phyloP scores from a whole-genome alignment of 2,329 filamentous ascomycete species.

The Furcasterigmium sp. region DNA sequence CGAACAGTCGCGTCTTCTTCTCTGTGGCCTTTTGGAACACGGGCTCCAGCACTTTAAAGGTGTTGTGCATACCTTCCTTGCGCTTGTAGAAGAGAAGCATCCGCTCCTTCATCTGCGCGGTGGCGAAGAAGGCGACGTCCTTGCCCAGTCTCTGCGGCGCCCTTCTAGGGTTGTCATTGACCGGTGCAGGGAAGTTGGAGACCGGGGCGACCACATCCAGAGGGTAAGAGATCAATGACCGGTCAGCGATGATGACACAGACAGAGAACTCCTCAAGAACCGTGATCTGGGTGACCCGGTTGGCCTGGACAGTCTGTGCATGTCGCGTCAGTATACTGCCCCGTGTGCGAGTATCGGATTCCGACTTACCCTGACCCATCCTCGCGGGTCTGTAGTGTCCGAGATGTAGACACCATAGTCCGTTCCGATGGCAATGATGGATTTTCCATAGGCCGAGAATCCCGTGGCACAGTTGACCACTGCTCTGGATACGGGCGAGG shows the following conservation, averaged over 20 bases:
- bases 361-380: constrained; percentile 75
- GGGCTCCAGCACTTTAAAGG: constrained; percentile 94
- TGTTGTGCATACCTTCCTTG: constrained; percentile 84
- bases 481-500: constrained; percentile 75
- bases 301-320: constrained; percentile 65
- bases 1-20: constrained; percentile 67
- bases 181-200: constrained; percentile 55
- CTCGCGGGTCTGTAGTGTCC: constrained; percentile 81
- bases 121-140: constrained; percentile 95
- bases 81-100: constrained; percentile 96
- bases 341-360: not conserved
- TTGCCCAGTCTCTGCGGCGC: constrained; percentile 91
- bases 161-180: constrained; percentile 68
- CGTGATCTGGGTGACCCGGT: constrained; percentile 83
- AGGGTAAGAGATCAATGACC: constrained; percentile 86
- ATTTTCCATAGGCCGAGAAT: constrained; percentile 77
- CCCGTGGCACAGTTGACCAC: constrained; percentile 89
- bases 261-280: constrained; percentile 95
- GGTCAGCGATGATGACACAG: constrained; percentile 86
- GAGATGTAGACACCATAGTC: constrained; percentile 92
- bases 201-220: constrained; percentile 73
- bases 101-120: constrained; percentile 94
- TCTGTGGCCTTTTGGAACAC: constrained; percentile 90
- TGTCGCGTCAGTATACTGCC: constrained; percentile 11
- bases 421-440: constrained; percentile 90